Evolutionary conservation across 1,284 basidiomycete genomes (phyloP).

Genomic region (Rhodotorula sp.): DNA sequence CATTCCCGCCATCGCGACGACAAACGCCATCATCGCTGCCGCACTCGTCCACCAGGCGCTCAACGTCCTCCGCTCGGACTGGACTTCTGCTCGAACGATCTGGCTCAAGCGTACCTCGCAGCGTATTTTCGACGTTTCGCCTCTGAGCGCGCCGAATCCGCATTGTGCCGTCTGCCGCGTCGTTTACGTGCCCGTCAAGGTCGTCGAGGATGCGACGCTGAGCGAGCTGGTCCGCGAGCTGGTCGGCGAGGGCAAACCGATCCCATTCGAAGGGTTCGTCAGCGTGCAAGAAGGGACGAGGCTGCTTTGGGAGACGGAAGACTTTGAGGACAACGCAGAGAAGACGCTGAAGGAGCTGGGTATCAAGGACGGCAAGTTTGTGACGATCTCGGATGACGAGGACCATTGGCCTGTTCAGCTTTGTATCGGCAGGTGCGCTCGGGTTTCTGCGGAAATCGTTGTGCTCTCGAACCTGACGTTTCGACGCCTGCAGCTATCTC

Average conservation of each 20-base stretch:
- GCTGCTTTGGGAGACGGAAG: constrained; percentile 74
- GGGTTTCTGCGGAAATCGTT: not conserved
- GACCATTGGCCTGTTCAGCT: constrained; percentile 74
- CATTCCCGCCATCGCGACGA: constrained; percentile 97
- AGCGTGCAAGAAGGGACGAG: constrained; percentile 81
- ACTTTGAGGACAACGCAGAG: constrained; percentile 80
- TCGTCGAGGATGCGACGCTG: constrained; percentile 69
- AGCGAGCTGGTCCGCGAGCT: constrained; percentile 69
- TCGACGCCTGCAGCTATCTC: constrained; percentile 1
- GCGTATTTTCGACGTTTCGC: constrained; percentile 54
- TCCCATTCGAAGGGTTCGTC: constrained; percentile 59
- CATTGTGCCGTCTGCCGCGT: constrained; percentile 83
- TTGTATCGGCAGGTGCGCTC: constrained; percentile 41
- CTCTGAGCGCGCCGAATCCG: constrained; percentile 64
- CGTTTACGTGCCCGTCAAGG: constrained; percentile 70
- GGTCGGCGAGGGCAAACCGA: constrained; percentile 43
- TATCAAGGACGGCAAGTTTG: constrained; percentile 71
- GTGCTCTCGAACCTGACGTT: not conserved
- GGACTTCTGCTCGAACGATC: constrained; percentile 48
- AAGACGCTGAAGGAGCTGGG: constrained; percentile 70
- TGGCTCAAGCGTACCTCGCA: constrained; percentile 39
- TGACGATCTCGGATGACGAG: constrained; percentile 85
- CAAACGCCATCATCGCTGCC: constrained; percentile 95
- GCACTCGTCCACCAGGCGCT: constrained; percentile 89
- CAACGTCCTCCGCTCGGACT: constrained; percentile 60